Evolutionary conservation across 202 grass and related monocot genomes (phyloP).

Genomic region (Saccharum hybrid): DNA sequence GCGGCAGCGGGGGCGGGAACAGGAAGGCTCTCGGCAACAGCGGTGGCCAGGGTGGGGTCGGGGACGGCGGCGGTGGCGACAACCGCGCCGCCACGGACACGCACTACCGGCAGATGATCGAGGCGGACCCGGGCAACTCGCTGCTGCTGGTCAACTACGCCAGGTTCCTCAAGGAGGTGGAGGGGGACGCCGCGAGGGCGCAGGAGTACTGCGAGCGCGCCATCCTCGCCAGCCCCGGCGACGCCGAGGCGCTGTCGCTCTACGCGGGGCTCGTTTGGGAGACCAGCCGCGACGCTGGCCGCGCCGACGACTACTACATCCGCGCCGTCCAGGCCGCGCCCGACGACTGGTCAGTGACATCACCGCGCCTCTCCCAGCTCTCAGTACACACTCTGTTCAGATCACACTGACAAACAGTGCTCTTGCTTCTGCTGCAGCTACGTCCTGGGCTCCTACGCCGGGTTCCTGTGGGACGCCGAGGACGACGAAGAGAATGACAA

Average conservation of each 20-base stretch:
- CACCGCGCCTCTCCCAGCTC: not conserved
- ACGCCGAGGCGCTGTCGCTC: constrained; percentile 55
- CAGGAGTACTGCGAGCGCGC: constrained; percentile 67
- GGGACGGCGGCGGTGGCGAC: not conserved
- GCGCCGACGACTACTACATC: constrained; percentile 61
- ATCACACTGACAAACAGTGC: not conserved
- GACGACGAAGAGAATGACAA: constrained; percentile 21
- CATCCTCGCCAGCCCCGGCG: constrained; percentile 59
- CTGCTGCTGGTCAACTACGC: constrained; percentile 70
- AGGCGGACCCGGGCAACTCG: constrained; percentile 55
- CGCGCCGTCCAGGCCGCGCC: constrained; percentile 72
- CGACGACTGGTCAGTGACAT: constrained; percentile 57
- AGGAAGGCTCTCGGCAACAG: not conserved
- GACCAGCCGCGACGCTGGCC: constrained; percentile 46
- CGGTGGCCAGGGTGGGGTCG: not conserved
- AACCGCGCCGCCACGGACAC: constrained; percentile 32
- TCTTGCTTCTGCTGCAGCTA: constrained; percentile 38
- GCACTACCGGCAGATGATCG: constrained; percentile 64
- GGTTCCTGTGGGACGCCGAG: constrained; percentile 71
- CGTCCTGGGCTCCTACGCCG: constrained; percentile 63
- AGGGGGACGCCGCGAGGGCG: constrained; percentile 47
- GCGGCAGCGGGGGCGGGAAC: not conserved
- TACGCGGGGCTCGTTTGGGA: constrained; percentile 73
- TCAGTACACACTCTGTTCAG: not conserved
- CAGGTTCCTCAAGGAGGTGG: constrained; percentile 60